phyloP scores from a whole-genome alignment of 2,329 filamentous ascomycete genomes.

The Clonostachys solani region DNA sequence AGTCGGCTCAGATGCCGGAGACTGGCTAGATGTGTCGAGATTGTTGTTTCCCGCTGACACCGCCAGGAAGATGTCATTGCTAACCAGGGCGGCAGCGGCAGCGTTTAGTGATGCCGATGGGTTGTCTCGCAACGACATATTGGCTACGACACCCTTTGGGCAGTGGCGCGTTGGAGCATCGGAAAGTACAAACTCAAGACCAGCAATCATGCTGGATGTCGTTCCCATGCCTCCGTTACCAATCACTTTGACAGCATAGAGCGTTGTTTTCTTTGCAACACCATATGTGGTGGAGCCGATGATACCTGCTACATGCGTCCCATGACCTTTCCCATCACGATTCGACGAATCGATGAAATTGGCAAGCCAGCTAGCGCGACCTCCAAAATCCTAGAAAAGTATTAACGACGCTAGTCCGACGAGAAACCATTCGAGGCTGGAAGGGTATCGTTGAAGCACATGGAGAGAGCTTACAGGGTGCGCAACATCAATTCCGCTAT shows the following conservation, averaged over 20 bases:
- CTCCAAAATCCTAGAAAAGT: constrained; percentile 37
- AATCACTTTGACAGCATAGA: constrained; percentile 60
- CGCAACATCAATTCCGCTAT: constrained; percentile 55
- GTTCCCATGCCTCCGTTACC: constrained; percentile 30
- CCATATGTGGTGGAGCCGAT: constrained; percentile 57
- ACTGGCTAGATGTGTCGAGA: constrained; percentile 39
- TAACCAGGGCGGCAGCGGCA: constrained; percentile 57
- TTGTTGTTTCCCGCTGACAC: neutral
- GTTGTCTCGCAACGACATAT: constrained; percentile 57
- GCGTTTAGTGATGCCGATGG: constrained; percentile 46
- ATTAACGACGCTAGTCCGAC: neutral
- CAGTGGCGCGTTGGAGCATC: constrained; percentile 35
- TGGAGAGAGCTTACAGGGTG: constrained; percentile 35
- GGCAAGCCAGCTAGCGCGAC: constrained; percentile 46
- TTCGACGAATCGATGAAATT: constrained; percentile 50
- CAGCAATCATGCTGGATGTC: constrained; percentile 44
- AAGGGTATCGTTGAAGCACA: too few relatives aligned
- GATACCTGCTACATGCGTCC: constrained; percentile 60
- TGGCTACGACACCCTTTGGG: constrained; percentile 53
- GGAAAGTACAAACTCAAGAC: constrained; percentile 49
- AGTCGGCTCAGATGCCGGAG: constrained; percentile 49
- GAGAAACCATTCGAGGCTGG: neutral
- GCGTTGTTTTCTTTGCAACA: constrained; percentile 52
- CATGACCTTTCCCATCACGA: constrained; percentile 58
- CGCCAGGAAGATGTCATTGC: constrained; percentile 42